A percentile compares a stretch with the other conserved stretches of the same genome.
These are phyloP conservation scores for Leishmania aethiopica DNA, from an alignment of 208 protist species.

Conservation along the genomic window DNA sequence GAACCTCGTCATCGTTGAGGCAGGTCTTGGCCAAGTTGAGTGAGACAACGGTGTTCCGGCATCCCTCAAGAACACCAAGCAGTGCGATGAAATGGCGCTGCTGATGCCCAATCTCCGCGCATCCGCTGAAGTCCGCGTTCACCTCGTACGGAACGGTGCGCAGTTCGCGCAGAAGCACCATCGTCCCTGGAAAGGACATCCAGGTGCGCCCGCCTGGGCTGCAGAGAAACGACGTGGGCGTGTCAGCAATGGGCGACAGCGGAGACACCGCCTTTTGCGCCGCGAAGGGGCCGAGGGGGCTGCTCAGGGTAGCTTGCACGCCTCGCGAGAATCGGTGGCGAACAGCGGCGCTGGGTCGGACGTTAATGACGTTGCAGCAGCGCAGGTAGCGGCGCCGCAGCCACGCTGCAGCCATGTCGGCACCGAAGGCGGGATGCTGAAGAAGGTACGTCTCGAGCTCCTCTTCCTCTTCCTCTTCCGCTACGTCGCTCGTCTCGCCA, in stretches of 20 bases:
- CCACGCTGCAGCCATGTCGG: conserved; percentile 12
- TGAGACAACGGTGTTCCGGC: conserved; percentile 11
- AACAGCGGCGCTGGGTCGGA: conserved; percentile 10
- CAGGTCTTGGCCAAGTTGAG: conserved; percentile 28
- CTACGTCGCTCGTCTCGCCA: not conserved
- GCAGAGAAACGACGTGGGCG: not conserved
- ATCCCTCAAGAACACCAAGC: conserved; percentile 38
- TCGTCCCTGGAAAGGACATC: conserved; percentile 22
- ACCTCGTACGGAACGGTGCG: conserved; percentile 22
- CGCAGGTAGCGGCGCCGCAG: conserved; percentile 34
- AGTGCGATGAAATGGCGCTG: conserved; percentile 31
- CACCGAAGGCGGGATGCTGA: conserved; percentile 2
- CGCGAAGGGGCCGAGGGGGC: conserved; percentile 1
- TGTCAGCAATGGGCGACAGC: conserved; percentile 8
- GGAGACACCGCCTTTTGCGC: conserved; percentile 6
- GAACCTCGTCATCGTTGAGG: conserved; percentile 27
- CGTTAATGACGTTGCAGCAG: conserved; percentile 33
- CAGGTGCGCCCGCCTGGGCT: conserved; percentile 11
- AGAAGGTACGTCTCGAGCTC: conserved; percentile 14
- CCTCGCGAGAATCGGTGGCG: conserved; percentile 17
- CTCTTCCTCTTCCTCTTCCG: conserved; percentile 28
- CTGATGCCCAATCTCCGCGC: conserved; percentile 18
- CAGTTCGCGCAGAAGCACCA: conserved; percentile 16
- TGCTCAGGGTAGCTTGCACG: not conserved
- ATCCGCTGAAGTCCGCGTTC: conserved; percentile 20